A percentile compares a stretch with the other conserved stretches of the same genome.
These are phyloP conservation scores for Phytophthora cactorum DNA, from an alignment of 352 stramenopile species.

Conservation along the genomic window DNA sequence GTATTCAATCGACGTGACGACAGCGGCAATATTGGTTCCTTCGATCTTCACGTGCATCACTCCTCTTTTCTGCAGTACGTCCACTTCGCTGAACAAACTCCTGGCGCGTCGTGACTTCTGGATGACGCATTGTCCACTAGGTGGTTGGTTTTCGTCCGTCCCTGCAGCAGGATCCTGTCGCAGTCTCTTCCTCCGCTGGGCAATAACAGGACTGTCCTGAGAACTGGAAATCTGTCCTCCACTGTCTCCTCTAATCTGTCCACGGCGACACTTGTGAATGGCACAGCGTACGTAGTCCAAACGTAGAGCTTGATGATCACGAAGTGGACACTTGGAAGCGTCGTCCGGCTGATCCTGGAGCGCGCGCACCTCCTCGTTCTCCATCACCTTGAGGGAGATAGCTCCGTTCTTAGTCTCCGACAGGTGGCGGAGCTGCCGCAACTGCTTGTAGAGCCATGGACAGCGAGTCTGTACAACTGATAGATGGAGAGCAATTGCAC, in stretches of 20 bases:
- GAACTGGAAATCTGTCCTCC: neutral
- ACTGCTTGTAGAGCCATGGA: constrained; percentile 43
- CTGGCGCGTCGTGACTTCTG: constrained; percentile 21
- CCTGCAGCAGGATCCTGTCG: constrained; percentile 11
- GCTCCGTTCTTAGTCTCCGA: neutral
- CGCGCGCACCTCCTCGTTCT: constrained; percentile 16
- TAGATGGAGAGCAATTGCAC: constrained; percentile 54
- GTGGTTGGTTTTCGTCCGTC: constrained; percentile 19
- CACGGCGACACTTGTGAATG: constrained; percentile 2
- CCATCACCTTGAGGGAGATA: constrained; percentile 21
- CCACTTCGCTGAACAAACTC: constrained; percentile 28
- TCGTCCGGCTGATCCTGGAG: constrained; percentile 3
- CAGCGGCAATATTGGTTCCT: constrained; percentile 38
- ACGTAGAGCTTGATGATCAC: constrained; percentile 4
- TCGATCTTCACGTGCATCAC: constrained; percentile 55
- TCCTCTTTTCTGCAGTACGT: constrained; percentile 9
- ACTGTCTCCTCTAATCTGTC: constrained; percentile 1
- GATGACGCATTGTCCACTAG: constrained; percentile 4
- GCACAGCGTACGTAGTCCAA: constrained; percentile 31
- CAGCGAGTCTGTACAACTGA: constrained; percentile 42
- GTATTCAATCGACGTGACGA: constrained; percentile 66
- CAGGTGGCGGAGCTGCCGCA: constrained; percentile 32
- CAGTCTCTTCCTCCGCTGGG: constrained; percentile 29
- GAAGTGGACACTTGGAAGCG: constrained; percentile 24
- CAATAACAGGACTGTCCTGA: constrained; percentile 13